Evolutionary conservation across 306 rosid species (phyloP).

Genomic region (Pyrus pyrifolia): DNA sequence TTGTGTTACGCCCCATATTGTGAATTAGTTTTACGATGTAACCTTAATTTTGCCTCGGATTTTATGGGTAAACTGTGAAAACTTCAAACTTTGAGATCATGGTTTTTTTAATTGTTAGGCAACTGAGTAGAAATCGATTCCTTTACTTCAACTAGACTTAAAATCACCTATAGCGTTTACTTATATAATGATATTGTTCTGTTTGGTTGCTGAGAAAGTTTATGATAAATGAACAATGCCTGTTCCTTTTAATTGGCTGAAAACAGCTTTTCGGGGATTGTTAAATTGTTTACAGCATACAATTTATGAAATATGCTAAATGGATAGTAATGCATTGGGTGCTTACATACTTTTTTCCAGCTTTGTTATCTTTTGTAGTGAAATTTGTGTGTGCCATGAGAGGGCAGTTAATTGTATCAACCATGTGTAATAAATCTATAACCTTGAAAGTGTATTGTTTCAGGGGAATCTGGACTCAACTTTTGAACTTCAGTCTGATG

Average conservation of each 20-base stretch:
- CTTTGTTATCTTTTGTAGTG: not conserved
- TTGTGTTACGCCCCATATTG: no score
- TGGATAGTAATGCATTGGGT: not conserved
- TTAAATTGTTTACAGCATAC: not conserved
- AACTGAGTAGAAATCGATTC: not conserved
- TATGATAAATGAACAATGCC: not conserved
- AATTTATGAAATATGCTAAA: not conserved
- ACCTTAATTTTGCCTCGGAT: not conserved
- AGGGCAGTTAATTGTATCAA: not conserved
- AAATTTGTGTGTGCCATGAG: not conserved
- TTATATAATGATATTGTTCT: not conserved
- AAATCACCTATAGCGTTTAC: not conserved
- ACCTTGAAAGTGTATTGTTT: slow-evolving; percentile 16
- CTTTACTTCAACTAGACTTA: not conserved
- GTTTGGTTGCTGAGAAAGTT: slow-evolving; percentile 7
- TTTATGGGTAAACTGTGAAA: not conserved
- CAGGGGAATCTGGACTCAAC: slow-evolving; percentile 37
- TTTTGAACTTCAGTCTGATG: slow-evolving; percentile 27
- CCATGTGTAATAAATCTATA: not conserved
- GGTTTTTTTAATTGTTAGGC: not conserved
- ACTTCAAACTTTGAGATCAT: not conserved
- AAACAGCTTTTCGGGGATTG: not conserved
- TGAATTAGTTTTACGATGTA: no score
- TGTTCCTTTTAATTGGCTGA: not conserved
- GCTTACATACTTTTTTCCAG: not conserved